Evolutionary conservation across 2,329 filamentous ascomycete species (phyloP), one percentile per base, ranked within the genome.

Genomic region (Falciphora oryzae): DNA sequence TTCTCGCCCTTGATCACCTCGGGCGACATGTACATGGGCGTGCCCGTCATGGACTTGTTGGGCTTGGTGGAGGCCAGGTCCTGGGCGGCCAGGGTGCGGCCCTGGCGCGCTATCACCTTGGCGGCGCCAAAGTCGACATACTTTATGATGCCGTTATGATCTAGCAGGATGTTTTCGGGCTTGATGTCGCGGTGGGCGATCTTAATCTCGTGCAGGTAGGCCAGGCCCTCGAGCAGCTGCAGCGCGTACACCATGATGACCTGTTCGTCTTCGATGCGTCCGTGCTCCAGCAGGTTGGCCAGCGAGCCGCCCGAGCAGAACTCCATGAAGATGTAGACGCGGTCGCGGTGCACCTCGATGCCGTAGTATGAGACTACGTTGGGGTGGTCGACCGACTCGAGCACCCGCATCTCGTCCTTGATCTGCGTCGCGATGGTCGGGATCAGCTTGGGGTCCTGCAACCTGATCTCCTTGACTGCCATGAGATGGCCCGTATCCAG

Each of bases 291-390:
- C 63, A 99, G 80, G 62, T 86, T 90, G 57, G 95, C 93, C 61
- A 99, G 82, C 22, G 94, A 98, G 27, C 95, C 95, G 63, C 95
- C 94, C 5, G 93, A 96, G 76, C 95, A 99, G 77, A 96, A 98
- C 76, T 99, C 95, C 95, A 99, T 99, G 75, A 99, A 99, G 70
- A 99, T 97, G 77, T 98, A 99, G n/a, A 99, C 95, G 74, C 97
- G 95, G 81, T 99, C 95, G 68, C 95, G 87, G 77, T 99, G 95
- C 3, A 97, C 95, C 76, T 99, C 95, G 72, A 99, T 98, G 65
- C 95, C 95, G 73, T 95, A 95, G 77, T 99, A 99, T 13, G 93
- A 94, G 28, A 99, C 96, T 67, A 99, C 92, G 74, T 99, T 99
- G 28, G 95, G 95, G 74, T 99, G 95, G 73, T 99, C 93, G 59